Evolutionary conservation across 805 yeast genomes (phyloP).

Genomic region (Kuraishia capsulata): DNA sequence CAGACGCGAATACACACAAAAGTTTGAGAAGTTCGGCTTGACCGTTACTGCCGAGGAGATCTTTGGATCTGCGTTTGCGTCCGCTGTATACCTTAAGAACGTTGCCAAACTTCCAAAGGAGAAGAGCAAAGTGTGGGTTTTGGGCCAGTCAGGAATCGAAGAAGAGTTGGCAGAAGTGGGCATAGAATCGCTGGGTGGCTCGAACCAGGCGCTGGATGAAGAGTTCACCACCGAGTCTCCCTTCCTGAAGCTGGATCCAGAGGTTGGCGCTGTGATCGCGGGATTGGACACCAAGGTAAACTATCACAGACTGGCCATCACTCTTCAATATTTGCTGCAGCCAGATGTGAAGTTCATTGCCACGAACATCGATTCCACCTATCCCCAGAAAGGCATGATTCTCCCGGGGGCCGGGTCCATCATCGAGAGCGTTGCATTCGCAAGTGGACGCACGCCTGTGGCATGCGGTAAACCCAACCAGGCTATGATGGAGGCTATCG

Average conservation of each 20-base stretch:
- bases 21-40: constrained; percentile 57
- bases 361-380: constrained; percentile 91
- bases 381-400: constrained; percentile 77
- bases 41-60: constrained; percentile 52
- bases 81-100: constrained; percentile 77
- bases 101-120: constrained; percentile 66
- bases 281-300: constrained; percentile 75
- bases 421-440: constrained; percentile 64
- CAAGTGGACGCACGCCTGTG: constrained; percentile 76
- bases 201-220: constrained; percentile 51
- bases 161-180: constrained; percentile 73
- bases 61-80: constrained; percentile 87
- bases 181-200: constrained; percentile 72
- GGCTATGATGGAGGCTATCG: constrained; percentile 85
- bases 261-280: constrained; percentile 82
- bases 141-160: constrained; percentile 84
- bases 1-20: constrained; percentile 62
- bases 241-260: constrained; percentile 52
- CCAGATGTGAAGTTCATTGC: constrained; percentile 71
- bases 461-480: constrained; percentile 91
- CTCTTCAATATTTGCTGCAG: constrained; percentile 70
- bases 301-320: constrained; percentile 72
- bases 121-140: constrained; percentile 68
- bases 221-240: constrained; percentile 49
- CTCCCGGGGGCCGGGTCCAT: constrained; percentile 95